These are phyloP conservation scores for Sphaerulina vaccinii DNA, from an alignment of 2,329 filamentous ascomycete genomes.

Conservation along the genomic window DNA sequence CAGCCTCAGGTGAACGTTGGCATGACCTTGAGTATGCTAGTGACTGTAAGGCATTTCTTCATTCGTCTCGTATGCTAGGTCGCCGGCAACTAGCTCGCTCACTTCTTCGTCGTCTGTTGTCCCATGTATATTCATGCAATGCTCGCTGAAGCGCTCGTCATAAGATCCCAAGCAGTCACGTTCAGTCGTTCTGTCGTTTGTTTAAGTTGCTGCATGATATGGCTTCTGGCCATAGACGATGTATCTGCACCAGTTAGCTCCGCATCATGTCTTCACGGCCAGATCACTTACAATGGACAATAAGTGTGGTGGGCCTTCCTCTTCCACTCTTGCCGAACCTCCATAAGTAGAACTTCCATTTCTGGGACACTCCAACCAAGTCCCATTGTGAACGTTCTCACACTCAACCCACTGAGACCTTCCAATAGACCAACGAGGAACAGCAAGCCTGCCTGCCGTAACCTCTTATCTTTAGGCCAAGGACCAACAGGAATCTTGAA, in stretches of 20 bases:
- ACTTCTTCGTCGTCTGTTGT: not conserved
- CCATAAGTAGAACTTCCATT: conserved; percentile 32
- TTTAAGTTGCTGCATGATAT: conserved; percentile 8
- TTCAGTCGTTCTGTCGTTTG: not conserved
- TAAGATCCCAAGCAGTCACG: not conserved
- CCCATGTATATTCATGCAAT: conserved; percentile 1
- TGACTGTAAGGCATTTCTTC: too few relatives aligned
- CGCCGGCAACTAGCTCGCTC: not conserved
- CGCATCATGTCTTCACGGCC: not conserved
- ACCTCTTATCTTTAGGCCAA: conserved; percentile 30
- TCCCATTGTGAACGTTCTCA: conserved; percentile 31
- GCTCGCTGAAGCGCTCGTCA: conserved; percentile 17
- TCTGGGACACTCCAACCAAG: conserved; percentile 32
- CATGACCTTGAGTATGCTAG: too few relatives aligned
- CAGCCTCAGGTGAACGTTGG: too few relatives aligned
- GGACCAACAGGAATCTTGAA: conserved; percentile 34
- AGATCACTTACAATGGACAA: conserved; percentile 28
- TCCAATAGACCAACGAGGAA: conserved; percentile 30
- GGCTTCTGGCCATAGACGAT: conserved; percentile 33
- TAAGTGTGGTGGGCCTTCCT: conserved; percentile 31
- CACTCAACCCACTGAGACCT: conserved; percentile 30
- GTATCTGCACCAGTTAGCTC: conserved; percentile 24
- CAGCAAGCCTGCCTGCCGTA: conserved; percentile 31
- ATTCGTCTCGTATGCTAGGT: too few relatives aligned
- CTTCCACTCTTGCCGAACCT: conserved; percentile 30